phyloP scores from a whole-genome alignment of 768 basidiomycete species.

The Termitomyces bulborhizus region DNA sequence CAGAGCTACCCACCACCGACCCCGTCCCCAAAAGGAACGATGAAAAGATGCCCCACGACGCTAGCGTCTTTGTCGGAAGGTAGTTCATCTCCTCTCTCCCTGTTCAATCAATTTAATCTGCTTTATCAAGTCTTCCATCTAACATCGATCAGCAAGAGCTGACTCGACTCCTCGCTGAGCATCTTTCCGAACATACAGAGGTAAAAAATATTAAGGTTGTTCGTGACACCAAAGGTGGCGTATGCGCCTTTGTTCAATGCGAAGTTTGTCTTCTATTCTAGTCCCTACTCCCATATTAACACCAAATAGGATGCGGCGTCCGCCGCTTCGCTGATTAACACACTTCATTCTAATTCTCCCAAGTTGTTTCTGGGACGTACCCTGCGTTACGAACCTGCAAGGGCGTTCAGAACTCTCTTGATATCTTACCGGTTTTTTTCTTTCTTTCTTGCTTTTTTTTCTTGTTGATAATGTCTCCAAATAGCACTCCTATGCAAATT shows the following conservation, averaged over 20 bases:
- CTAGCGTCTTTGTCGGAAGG: constrained; percentile 86
- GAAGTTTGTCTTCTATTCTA: constrained; percentile 39
- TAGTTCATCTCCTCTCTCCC: constrained; percentile 20
- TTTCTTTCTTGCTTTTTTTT: neutral
- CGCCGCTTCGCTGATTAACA: constrained; percentile 54
- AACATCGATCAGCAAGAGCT: constrained; percentile 63
- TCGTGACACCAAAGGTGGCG: constrained; percentile 68
- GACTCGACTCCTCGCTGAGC: constrained; percentile 50
- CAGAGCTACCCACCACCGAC: constrained; percentile 20
- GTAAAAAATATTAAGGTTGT: constrained; percentile 68
- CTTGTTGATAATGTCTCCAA: neutral
- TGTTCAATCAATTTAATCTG: neutral
- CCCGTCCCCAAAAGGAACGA: constrained; percentile 23
- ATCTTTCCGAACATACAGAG: constrained; percentile 60
- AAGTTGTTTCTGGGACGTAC: constrained; percentile 66
- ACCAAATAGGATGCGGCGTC: constrained; percentile 46
- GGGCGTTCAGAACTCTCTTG: constrained; percentile 67
- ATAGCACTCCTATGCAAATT: constrained; percentile 33
- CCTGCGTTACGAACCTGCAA: constrained; percentile 73
- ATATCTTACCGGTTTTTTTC: constrained; percentile 64
- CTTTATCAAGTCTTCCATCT: constrained; percentile 51
- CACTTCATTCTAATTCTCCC: constrained; percentile 46
- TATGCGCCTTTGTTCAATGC: constrained; percentile 85
- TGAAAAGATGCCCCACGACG: constrained; percentile 60
- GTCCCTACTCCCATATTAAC: neutral